Percentiles rank a stretch among this genome's conserved stretches.
Conservation (phyloP, 345 rosid genomes). For the Euclidium syriacum region DNA sequence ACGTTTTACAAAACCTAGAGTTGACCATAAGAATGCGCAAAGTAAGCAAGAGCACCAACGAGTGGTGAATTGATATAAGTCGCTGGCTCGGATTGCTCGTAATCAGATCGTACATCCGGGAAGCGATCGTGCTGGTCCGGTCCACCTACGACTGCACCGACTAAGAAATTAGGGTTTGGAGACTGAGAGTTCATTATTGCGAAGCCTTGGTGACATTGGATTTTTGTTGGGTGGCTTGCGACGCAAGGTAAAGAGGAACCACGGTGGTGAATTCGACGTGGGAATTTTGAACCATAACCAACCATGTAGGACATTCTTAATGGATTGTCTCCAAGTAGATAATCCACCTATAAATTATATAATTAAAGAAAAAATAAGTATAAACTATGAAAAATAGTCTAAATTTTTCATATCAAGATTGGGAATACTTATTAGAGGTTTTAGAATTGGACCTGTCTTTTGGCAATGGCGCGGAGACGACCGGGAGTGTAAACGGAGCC, state of each 20-base stretch:
- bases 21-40: slow-evolving; percentile 86
- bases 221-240: slow-evolving; percentile 55
- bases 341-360: slow-evolving; percentile 55
- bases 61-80: slow-evolving; percentile 94
- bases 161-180: slow-evolving; percentile 81
- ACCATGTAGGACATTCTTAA: slow-evolving; percentile 91
- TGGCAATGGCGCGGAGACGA: slow-evolving; percentile 45
- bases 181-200: slow-evolving; percentile 51
- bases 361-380: neutral
- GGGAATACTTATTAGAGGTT: no score
- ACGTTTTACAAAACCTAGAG: slow-evolving; percentile 32
- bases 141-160: slow-evolving; percentile 90
- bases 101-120: slow-evolving; percentile 68
- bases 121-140: slow-evolving; percentile 73
- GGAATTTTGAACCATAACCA: slow-evolving; percentile 77
- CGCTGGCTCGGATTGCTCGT: slow-evolving; percentile 90
- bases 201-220: slow-evolving; percentile 74
- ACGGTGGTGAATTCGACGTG: slow-evolving; percentile 88
- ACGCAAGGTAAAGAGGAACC: slow-evolving; percentile 86
- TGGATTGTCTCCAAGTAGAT: slow-evolving; percentile 87
- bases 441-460: slow-evolving; percentile 38
- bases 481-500: slow-evolving; percentile 41
- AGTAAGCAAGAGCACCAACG: slow-evolving; percentile 80
- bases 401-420: no score
- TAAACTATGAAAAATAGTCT: neutral